Base-by-base conservation (phyloP, 139 green algal genomes). In the Tetradesmus obliquus region DNA sequence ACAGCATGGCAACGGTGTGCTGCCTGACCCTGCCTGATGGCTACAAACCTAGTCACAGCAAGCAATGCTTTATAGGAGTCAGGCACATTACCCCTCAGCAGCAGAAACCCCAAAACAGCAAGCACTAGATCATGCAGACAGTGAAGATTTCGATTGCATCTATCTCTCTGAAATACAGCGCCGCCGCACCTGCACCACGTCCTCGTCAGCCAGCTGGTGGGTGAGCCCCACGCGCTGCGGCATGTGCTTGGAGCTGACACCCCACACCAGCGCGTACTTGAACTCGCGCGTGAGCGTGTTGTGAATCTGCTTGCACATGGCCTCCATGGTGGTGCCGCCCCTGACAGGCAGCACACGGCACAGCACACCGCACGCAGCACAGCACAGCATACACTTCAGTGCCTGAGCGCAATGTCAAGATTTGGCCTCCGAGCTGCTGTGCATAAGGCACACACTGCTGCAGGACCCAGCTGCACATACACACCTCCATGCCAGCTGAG, bases 201-300 rank as follows among this genome's bases (percentile, higher is more conserved):
- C 97, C 92, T 98, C 97, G 88, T 98, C 97, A 20, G 93, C 84
- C 74, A 98, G 93, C 54, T 92, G 74, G 87, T 98, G 96, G 6
- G 55, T 90, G 32, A 94, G 89, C 1, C 92, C 93, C 82, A 93
- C 88, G 51, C 85, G 79, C 72, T 93, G 90, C 51, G 98, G 98
- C 84, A 97, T 97, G 95, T 99, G 98, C 95, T 99, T 99, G 84
- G 96, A 95, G 89, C 91, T 97, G 24, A 89, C 95, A 55, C 98
- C 98, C 98, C 98, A 99, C 84, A 99, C 98, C 55, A 99, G 93
- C 7, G 97, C 98, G 93, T 99, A 99, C 87, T 98, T 98, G 91
- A 99, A 97, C 93, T 99, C 94, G 17, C 95, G 90, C 4, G 95
- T 60, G 71, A 99, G 90, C 22, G 86, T 94, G 53, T 95, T 94